Base-by-base conservation (phyloP, 2,329 filamentous ascomycete genomes). In the Claviceps citrina region DNA sequence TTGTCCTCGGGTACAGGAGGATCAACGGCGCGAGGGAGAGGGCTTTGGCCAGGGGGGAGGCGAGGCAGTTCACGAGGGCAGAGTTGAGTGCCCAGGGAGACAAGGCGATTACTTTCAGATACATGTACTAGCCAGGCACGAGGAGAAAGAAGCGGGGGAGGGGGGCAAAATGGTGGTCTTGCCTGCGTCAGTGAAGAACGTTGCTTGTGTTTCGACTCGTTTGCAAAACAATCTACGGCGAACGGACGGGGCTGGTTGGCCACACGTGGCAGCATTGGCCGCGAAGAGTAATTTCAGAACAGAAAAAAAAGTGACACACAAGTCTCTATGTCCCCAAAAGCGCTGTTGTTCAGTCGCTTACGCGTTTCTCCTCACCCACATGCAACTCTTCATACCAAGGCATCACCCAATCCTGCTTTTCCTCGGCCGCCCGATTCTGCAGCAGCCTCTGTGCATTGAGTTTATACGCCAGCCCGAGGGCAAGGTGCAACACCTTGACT, bases 71-170 rank as follows among this genome's bases (percentile, higher is more conserved):
- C 28, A 61, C 60, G 0, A 46, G 50, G 0, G 63, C 72, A 50
- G 68, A 78, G 49, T 53, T 81, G 33, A 73, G 73, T 6, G 64
- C 61, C 8, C 54, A 70, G 52, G 78, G 78, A 0, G 78, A 82
- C 49, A 68, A 65, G 44, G 75, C 77, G 2, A 55, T 76, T 2
- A 73, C 73, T 0, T 83, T 76, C 56, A 66, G 70, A 43, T 81
- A 81, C 49, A 73, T 78, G 53, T 62, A 64, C 40, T 68, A 46
- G 22, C 22, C n/a, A n/a, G n/a, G n/a, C n/a, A n/a, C n/a, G n/a
- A n/a, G n/a, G n/a, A n/a, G n/a, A n/a, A n/a, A n/a, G n/a, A n/a
- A n/a, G n/a, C n/a, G n/a, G n/a, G n/a, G n/a, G n/a, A n/a, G n/a
- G n/a, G n/a, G n/a, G n/a, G n/a, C n/a, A n/a, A n/a, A n/a, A n/a